Evolutionary conservation across 495 filamentous ascomycete genomes (phyloP), one percentile per base, ranked within the genome.

Genomic region (Lineolata rhizophorae): DNA sequence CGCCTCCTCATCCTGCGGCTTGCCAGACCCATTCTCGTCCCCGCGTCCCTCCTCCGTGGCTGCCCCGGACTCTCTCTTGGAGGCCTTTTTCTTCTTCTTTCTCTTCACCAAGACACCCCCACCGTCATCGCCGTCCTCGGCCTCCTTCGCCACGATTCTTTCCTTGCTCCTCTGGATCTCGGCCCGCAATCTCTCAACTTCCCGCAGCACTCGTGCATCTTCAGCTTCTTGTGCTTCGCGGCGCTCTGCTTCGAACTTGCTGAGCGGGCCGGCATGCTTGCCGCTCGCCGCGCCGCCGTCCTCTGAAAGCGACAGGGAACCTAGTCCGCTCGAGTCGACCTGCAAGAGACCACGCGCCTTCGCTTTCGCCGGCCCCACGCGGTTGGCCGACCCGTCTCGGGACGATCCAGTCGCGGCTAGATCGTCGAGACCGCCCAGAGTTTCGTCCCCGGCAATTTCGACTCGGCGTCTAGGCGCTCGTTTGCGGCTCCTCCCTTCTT

Each of bases 91-190:
- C 48, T 50, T 53, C 49, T 68, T 73, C 55, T 79, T 85, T 52
- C 73, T 84, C 56, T 69, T 77, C 4, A 92, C 70, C 18, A 82
- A 54, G 4, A 62, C 71, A 6, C 75, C 79, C 38, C 61, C 71
- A 8, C 75, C 79, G 37, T 80, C 79, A 3, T 56, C 55, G n/a
- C 70, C 63, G 3, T 70, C 67, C 35, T 76, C 64, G 2, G 70
- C 67, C 35, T 77, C 64, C 18, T 67, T 62, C 10, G 67, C 62
- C 46, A 78, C 61, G 20, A 90, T 74, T 32, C 80, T 55, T 54
- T 95, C 84, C 20, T 78, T 76, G 11, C 75, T 76, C 41, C 81
- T 57, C 53, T 94, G 84, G 82, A 97, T 94, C 50, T 85, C 77
- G 31, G 90, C 49, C 22, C 87, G 60, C 32, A 90, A 50, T 30